Conservation (phyloP, 331 rosid species). For the Dryas integrifolia region DNA sequence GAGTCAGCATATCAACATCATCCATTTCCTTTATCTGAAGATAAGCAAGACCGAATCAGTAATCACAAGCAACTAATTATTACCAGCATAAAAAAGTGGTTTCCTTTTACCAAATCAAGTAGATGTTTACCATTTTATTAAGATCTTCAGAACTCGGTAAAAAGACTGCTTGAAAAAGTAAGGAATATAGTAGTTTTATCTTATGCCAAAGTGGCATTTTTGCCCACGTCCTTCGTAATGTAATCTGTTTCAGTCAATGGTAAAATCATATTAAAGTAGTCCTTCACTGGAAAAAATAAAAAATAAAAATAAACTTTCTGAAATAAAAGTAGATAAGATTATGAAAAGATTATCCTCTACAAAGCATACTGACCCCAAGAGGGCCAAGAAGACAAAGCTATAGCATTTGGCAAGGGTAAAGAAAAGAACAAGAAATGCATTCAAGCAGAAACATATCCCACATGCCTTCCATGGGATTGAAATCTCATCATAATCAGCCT, state of each 20-base stretch:
- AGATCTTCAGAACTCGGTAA: conserved; percentile 77
- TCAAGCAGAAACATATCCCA: too few relatives aligned
- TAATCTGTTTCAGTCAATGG: conserved; percentile 55
- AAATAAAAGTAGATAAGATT: background rate
- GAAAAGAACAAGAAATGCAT: too few relatives aligned
- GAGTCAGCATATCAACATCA: conserved; percentile 86
- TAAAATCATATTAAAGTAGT: conserved; percentile 23
- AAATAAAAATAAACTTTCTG: background rate
- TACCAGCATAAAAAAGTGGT: conserved; percentile 1
- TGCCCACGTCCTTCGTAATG: conserved; percentile 81
- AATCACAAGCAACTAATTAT: conserved; percentile 21
- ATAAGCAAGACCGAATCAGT: conserved; percentile 27
- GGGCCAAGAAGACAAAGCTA: background rate
- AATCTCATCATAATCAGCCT: background rate
- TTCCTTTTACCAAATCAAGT: background rate
- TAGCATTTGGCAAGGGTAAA: background rate
- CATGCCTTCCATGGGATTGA: background rate
- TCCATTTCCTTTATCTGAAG: conserved; percentile 85
- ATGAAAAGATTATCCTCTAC: background rate
- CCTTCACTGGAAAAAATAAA: background rate
- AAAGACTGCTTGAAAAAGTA: conserved; percentile 76
- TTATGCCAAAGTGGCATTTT: conserved; percentile 95
- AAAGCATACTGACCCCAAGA: background rate
- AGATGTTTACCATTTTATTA: conserved; percentile 59
- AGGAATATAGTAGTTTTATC: conserved; percentile 62